Percentiles rank a stretch among this genome's conserved stretches.
These are phyloP conservation scores for Yamadazyma kitorensis DNA, from an alignment of 805 yeast species.

Conservation along the genomic window DNA sequence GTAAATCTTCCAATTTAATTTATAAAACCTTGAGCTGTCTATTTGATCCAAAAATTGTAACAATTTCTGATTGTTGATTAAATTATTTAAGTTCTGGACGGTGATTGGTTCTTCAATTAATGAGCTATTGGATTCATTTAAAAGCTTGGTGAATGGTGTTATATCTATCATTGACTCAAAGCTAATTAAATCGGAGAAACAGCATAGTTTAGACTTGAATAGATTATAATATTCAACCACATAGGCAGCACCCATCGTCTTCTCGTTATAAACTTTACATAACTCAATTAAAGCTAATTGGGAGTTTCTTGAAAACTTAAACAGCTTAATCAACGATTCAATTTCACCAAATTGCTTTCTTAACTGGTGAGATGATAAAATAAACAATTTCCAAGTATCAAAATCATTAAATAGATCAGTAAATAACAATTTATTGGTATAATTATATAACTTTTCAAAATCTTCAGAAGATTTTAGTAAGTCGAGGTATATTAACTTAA, in stretches of 20 bases:
- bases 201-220: conserved; percentile 60
- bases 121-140: no score
- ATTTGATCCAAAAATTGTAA: conserved; percentile 23
- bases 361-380: conserved; percentile 42
- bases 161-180: no score
- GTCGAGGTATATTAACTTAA: conserved; percentile 53
- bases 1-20: conserved; percentile 18
- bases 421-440: conserved; percentile 41
- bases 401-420: conserved; percentile 65
- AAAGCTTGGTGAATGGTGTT: no score
- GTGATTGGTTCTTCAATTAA: no score
- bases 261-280: conserved; percentile 17
- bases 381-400: conserved; percentile 63
- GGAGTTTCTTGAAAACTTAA: conserved; percentile 23
- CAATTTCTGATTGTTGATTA: conserved; percentile 50
- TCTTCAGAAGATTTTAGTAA: conserved; percentile 39
- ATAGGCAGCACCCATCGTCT: conserved; percentile 22
- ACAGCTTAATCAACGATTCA: conserved; percentile 10
- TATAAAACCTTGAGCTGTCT: conserved; percentile 8
- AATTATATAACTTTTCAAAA: conserved; percentile 43
- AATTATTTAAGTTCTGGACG: conserved; percentile 16
- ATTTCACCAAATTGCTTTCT: conserved; percentile 30
- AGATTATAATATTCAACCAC: conserved; percentile 40
- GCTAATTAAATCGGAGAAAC: conserved; percentile 56
- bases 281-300: conserved; percentile 28